Evolutionary conservation across 164 flowering plant species (phyloP), one percentile per base, ranked within the genome.

Genomic region (Vitis rotundifolia): DNA sequence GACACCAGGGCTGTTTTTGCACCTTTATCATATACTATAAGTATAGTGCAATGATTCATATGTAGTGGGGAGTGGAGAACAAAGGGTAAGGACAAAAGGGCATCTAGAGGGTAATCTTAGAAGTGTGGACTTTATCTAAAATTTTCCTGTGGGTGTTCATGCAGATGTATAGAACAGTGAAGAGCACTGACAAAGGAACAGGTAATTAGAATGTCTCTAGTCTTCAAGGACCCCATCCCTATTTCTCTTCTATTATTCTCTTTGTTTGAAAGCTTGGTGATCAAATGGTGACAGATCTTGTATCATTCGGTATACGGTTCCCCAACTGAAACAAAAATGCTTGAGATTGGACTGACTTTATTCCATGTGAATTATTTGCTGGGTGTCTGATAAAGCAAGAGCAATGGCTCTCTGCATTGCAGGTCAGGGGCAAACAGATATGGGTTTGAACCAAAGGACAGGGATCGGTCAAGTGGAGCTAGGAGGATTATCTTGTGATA

Each of bases 101-200:
- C 79, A 81, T 81, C 81, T 76, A 66, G 26, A 67, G 49, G 64
- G 54, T 68, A 73, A 65, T 71, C 71, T 71, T 68, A 29, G 31
- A 53, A 71, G n/a, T 68, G 69, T 64, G 63, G 77, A 77, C 55
- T 50, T 73, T 75, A 29, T 58, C 65, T 73, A 71, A 66, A 44
- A 44, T 70, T 71, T 63, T 66, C 6, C 16, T 66, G 31, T 65
- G 68, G 68, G 44, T 73, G 54, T 70, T 77, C 78, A 73, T 85
- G 87, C 88, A 87, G 91, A 87, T 87, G 91, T 87, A 87, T 81
- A 85, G 91, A 85, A 85, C 91, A 81, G 87, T 87, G 85, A 85
- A 87, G 83, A 85, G 78, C 84, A 87, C 89, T 68, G 87, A 82
- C 88, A 93, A 86, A 79, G 90, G 85, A 71, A 67, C 89, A 86